These are phyloP conservation scores for Beverwykella pulmonaria DNA, from an alignment of 495 filamentous ascomycete species.

Conservation along the genomic window DNA sequence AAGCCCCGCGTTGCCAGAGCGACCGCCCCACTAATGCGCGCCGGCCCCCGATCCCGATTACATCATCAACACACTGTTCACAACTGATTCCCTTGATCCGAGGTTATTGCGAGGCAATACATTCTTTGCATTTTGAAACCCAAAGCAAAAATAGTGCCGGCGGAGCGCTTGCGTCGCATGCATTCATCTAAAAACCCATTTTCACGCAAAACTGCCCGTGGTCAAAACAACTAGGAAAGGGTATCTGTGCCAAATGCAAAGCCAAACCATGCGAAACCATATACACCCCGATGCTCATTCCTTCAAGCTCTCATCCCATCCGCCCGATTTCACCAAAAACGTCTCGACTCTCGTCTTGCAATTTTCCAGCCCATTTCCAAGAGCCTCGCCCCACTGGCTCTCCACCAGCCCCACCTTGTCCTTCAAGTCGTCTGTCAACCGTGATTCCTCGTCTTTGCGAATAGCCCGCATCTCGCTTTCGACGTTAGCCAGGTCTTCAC, in stretches of 20 bases:
- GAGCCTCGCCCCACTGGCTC: slow-evolving; percentile 76
- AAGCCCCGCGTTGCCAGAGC: slow-evolving; percentile 16
- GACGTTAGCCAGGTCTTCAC: slow-evolving; percentile 56
- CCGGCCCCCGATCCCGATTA: background rate
- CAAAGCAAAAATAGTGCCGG: too few species aligned
- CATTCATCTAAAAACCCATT: background rate
- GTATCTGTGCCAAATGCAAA: slow-evolving; percentile 6
- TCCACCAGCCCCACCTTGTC: slow-evolving; percentile 89
- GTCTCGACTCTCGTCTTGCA: slow-evolving; percentile 53
- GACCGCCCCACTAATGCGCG: slow-evolving; percentile 18
- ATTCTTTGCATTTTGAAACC: too few species aligned
- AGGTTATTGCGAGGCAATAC: too few species aligned
- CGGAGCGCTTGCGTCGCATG: background rate
- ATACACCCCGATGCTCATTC: slow-evolving; percentile 34
- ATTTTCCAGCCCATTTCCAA: slow-evolving; percentile 62
- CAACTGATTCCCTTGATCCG: too few species aligned
- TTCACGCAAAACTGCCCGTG: background rate
- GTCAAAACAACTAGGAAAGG: background rate
- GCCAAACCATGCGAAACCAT: slow-evolving; percentile 1
- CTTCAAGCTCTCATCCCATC: slow-evolving; percentile 50
- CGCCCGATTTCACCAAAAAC: slow-evolving; percentile 41
- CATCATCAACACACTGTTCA: background rate
- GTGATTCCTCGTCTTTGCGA: slow-evolving; percentile 63
- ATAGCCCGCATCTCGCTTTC: slow-evolving; percentile 61
- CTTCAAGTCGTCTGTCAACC: slow-evolving; percentile 82